Evolutionary conservation across 805 yeast genomes (phyloP), one percentile per base, ranked within the genome.

Genomic region (Ogataea ramenticola): DNA sequence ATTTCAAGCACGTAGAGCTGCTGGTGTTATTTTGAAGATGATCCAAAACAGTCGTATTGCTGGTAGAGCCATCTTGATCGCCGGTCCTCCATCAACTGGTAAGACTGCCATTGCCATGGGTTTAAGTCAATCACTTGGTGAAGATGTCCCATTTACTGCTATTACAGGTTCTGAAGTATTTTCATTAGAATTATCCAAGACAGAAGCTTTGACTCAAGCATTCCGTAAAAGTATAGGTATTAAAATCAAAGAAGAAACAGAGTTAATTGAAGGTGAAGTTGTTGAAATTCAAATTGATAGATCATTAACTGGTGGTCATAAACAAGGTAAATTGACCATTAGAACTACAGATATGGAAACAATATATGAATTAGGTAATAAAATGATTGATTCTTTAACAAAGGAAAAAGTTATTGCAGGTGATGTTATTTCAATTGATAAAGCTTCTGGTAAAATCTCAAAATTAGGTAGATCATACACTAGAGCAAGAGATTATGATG

Each of bases 11-110:
- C 80, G 99, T 66, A 82, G 81, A 60, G 98, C 99, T 5, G 96
- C 96, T 17, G 99, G 96, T 46, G 82, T 93, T 36, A 82, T 93
- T 43, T 75, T 91, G 54, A 90, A 86, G 67, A 83, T 93, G 88
- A 88, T 93, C 48, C 89, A 87, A 60, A 89, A 86, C 30, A 96
- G 96, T 42, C 80, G 86, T 52, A 91, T 93, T 65, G 96, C 98
- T 20, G 99, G 99, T 24, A 79, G 97, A 53, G 97, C 98, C 1
- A 93, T 90, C 19, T 68, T 93, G 49, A 74, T 93, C 48, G 98
- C 99, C 0, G 99, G 99, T 35, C 98, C 98, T 11, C 99, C 99
- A 26, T 87, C 96, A 14, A 93, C 99, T 0, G 99, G 99, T 65
- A 93, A 93, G 65, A 93, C 99, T 3, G 99, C 99, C 33, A 78